Base-by-base conservation (phyloP, 139 green algal species). In the Tetradesmus obliquus region DNA sequence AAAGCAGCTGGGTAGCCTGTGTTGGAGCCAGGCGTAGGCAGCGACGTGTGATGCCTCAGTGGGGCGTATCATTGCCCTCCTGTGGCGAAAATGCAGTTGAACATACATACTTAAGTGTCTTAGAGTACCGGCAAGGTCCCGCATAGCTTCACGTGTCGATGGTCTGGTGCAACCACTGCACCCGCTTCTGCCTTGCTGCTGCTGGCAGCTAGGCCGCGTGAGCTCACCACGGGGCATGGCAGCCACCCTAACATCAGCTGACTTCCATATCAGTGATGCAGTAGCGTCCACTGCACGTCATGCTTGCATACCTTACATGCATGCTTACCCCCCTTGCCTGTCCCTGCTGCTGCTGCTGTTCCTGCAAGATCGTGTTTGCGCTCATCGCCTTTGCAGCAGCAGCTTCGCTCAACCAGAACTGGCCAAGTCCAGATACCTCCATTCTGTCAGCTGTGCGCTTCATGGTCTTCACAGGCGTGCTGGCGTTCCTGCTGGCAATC, bases 381-480 rank as follows among this genome's bases (percentile, higher is more conserved):
- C 79, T 92, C 7, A 88, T 90, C 12, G 54, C 90, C 20, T 92
- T 90, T n/a, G 90, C 90, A 66, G 12, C 72, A 55, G 83, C 90
- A 55, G 90, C 90, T 3, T 90, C 20, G 8, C 54, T 92, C 1
- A 74, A 87, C 45, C 89, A 86, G 60, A 87, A 71, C 51, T 86
- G 55, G 76, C 8, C 62, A 10, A 32, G 82, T 7, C 8, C 55
- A 13, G 55, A 86, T 5, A 86, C 10, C n/a, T 54, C 22, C 53
- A 86, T 57, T 9, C 81, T 86, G 81, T 86, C 81, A 60, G 45
- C 22, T 60, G 76, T 90, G 66, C 72, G 76, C n/a, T 92, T 92
- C 83, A 92, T 92, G 90, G 51, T 92, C 10, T 92, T 92, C 55
- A 90, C 83, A 3, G 90, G 90, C 57, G 83, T 92, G 13, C 72